A percentile compares a stretch with the other conserved stretches of the same genome.
Conservation (phyloP, 2,329 filamentous ascomycete species). For the Ophiostoma angusticollis region DNA sequence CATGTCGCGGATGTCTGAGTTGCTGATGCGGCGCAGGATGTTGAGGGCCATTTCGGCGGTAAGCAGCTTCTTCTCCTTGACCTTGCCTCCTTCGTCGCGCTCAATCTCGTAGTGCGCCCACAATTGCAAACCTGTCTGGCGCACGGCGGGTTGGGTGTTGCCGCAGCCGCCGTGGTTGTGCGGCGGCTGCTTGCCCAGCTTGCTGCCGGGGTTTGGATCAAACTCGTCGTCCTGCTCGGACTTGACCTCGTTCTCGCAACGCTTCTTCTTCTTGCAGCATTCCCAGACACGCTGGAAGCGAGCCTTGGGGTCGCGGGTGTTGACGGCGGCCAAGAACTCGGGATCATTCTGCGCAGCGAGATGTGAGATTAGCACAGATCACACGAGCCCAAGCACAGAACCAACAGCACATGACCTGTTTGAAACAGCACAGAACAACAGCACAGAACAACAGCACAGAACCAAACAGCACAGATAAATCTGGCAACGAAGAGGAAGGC, state of each 20-base stretch:
- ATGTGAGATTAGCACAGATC: slow-evolving; percentile 44
- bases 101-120: slow-evolving; percentile 65
- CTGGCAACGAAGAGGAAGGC: slow-evolving; percentile 3
- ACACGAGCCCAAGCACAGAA: too few relatives aligned
- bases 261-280: slow-evolving; percentile 76
- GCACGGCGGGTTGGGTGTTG: slow-evolving; percentile 77
- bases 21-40: slow-evolving; percentile 74
- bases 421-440: slow-evolving; percentile 30
- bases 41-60: slow-evolving; percentile 74
- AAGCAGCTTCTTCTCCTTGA: slow-evolving; percentile 68
- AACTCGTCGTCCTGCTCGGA: slow-evolving; percentile 51
- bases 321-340: slow-evolving; percentile 70
- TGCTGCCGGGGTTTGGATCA: slow-evolving; percentile 37
- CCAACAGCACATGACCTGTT: slow-evolving; percentile 34
- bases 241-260: slow-evolving; percentile 67
- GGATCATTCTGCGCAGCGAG: slow-evolving; percentile 56
- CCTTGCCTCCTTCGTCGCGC: slow-evolving; percentile 59
- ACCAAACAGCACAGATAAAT: slow-evolving; percentile 28
- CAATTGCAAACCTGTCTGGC: slow-evolving; percentile 74
- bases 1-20: slow-evolving; percentile 72
- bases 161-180: slow-evolving; percentile 79
- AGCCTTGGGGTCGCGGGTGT: slow-evolving; percentile 79
- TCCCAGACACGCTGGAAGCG: slow-evolving; percentile 90
- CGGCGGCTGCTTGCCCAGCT: slow-evolving; percentile 36
- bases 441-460: slow-evolving; percentile 27